Evolutionary conservation across 768 basidiomycete species (phyloP).

Genomic region (Tulasnella sp.): DNA sequence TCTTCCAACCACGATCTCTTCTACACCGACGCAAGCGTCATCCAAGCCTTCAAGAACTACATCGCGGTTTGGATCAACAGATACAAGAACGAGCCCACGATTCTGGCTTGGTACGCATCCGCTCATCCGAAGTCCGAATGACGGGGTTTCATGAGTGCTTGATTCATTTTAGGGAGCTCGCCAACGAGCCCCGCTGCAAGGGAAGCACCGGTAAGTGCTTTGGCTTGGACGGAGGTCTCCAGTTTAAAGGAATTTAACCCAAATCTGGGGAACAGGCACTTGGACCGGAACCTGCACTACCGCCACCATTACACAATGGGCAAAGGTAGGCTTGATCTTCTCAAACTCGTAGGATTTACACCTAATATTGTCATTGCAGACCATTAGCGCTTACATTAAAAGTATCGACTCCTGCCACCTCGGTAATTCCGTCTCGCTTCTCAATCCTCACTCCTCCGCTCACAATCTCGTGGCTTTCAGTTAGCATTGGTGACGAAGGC

Average conservation of each 20-base stretch:
- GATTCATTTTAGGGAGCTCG: conserved; percentile 53
- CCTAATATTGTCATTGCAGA: conserved; percentile 28
- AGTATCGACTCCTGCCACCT: conserved; percentile 61
- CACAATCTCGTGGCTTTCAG: conserved; percentile 5
- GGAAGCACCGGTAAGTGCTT: conserved; percentile 35
- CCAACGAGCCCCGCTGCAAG: conserved; percentile 41
- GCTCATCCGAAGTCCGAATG: not conserved
- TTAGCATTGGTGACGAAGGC: conserved; percentile 62
- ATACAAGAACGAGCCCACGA: conserved; percentile 52
- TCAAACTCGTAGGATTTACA: not conserved
- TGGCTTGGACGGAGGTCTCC: not conserved
- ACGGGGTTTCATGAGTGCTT: not conserved
- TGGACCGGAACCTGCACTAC: conserved; percentile 50
- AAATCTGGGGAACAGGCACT: conserved; percentile 28
- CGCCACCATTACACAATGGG: conserved; percentile 55
- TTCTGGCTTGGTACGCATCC: conserved; percentile 20
- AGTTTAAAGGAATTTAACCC: not conserved
- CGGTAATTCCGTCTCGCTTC: conserved; percentile 31
- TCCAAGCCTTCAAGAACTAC: conserved; percentile 52
- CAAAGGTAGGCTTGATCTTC: conserved; percentile 29
- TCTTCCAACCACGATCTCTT: conserved; percentile 50
- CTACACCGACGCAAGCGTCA: conserved; percentile 55
- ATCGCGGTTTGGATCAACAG: conserved; percentile 49
- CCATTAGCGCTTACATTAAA: conserved; percentile 61
- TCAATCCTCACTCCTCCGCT: not conserved